Evolutionary conservation across 257 asterid species (phyloP).

Genomic region (Datura wrightii): DNA sequence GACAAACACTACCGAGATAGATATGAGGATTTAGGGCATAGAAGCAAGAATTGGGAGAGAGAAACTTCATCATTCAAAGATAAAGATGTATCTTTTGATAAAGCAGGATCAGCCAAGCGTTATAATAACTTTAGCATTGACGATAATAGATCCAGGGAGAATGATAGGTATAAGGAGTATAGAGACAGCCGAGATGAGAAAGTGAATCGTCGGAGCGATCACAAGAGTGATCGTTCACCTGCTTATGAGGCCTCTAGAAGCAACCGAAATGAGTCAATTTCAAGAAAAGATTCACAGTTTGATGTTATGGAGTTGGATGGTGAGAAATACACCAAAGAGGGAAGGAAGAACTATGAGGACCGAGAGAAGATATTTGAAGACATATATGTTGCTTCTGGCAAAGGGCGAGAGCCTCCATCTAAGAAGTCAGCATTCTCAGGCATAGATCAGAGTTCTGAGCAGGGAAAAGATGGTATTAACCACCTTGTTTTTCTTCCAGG

Average conservation of each 20-base stretch:
- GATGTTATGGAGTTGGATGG: slow-evolving; percentile 51
- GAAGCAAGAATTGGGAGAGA: slow-evolving; percentile 54
- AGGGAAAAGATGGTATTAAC: slow-evolving; percentile 53
- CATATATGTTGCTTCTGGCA: slow-evolving; percentile 36
- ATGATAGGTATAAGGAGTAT: slow-evolving; percentile 51
- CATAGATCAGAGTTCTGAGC: slow-evolving; percentile 39
- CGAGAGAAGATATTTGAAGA: slow-evolving; percentile 50
- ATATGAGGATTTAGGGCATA: slow-evolving; percentile 54
- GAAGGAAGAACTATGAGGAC: slow-evolving; percentile 53
- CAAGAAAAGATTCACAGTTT: slow-evolving; percentile 52
- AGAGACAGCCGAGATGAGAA: slow-evolving; percentile 58
- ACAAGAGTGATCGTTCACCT: slow-evolving; percentile 51
- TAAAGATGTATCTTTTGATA: slow-evolving; percentile 53
- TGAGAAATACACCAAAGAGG: slow-evolving; percentile 49
- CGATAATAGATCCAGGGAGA: slow-evolving; percentile 45
- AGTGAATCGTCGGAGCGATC: slow-evolving; percentile 48
- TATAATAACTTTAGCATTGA: slow-evolving; percentile 48
- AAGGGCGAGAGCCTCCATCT: slow-evolving; percentile 55
- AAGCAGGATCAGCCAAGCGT: slow-evolving; percentile 64
- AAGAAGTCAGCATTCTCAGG: slow-evolving; percentile 64
- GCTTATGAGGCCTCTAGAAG: slow-evolving; percentile 59
- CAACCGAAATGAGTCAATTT: slow-evolving; percentile 51
- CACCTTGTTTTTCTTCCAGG: background rate
- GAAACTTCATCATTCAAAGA: slow-evolving; percentile 41
- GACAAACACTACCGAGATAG: slow-evolving; percentile 56